Evolutionary conservation across 805 yeast species (phyloP).

Genomic region (Candida cerambycidarum): DNA sequence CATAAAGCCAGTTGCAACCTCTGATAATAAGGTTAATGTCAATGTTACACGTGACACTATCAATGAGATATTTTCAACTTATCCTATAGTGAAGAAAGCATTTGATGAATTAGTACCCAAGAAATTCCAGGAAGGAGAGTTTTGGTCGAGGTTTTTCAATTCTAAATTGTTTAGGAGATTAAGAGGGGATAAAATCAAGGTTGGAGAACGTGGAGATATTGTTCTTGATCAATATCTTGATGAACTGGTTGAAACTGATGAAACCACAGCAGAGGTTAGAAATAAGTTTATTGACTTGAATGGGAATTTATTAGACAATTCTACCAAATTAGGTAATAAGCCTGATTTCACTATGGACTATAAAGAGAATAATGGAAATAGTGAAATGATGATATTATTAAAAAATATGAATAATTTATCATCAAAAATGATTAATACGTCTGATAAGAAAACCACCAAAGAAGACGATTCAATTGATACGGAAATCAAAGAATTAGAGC

Average conservation of each 20-base stretch:
- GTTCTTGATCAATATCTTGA: slow-evolving; percentile 77
- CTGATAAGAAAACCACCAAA: not conserved
- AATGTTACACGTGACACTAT: slow-evolving; percentile 89
- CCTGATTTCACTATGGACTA: slow-evolving; percentile 89
- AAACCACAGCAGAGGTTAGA: slow-evolving; percentile 29
- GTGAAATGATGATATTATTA: slow-evolving; percentile 72
- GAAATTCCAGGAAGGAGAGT: slow-evolving; percentile 81
- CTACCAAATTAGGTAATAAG: slow-evolving; percentile 70
- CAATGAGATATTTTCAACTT: slow-evolving; percentile 84
- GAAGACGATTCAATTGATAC: slow-evolving; percentile 1
- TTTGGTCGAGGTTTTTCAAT: slow-evolving; percentile 94
- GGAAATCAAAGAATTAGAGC: slow-evolving; percentile 26
- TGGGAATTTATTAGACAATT: slow-evolving; percentile 80
- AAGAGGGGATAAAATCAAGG: slow-evolving; percentile 77
- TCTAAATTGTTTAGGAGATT: slow-evolving; percentile 84
- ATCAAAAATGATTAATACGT: slow-evolving; percentile 62
- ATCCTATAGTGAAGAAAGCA: slow-evolving; percentile 87
- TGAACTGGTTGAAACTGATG: slow-evolving; percentile 15
- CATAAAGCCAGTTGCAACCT: slow-evolving; percentile 88
- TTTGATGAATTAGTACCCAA: slow-evolving; percentile 86
- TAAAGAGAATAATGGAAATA: slow-evolving; percentile 16
- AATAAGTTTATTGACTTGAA: slow-evolving; percentile 73
- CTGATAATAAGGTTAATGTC: slow-evolving; percentile 91
- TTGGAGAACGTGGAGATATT: slow-evolving; percentile 78
- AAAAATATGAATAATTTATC: slow-evolving; percentile 87